Conservation (phyloP, 345 rosid species). For the Erodium maritimum region DNA sequence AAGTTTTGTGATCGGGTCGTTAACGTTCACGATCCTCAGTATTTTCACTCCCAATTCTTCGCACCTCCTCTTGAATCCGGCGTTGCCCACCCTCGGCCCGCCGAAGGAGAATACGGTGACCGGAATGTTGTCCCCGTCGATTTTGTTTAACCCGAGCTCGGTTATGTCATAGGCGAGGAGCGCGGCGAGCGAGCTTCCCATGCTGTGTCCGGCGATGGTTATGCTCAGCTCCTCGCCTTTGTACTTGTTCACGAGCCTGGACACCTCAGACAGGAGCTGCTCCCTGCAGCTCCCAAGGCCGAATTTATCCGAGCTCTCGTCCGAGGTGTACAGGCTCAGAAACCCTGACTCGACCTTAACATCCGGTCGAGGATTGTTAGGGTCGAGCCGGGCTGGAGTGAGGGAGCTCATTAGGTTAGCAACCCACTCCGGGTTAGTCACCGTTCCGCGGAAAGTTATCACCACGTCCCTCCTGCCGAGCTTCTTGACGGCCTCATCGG, state of each 20-base stretch:
- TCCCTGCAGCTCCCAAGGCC: slow-evolving; percentile 72
- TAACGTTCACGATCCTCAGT: slow-evolving; percentile 53
- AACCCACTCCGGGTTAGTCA: slow-evolving; percentile 10
- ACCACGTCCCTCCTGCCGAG: slow-evolving; percentile 9
- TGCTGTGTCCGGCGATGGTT: slow-evolving; percentile 73
- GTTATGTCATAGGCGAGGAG: slow-evolving; percentile 75
- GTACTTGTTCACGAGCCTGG: slow-evolving; percentile 31
- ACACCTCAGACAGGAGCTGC: slow-evolving; percentile 71
- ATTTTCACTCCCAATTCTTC: slow-evolving; percentile 76
- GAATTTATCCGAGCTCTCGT: slow-evolving; percentile 45
- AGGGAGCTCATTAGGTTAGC: slow-evolving; percentile 71
- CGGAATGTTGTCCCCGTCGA: slow-evolving; percentile 14
- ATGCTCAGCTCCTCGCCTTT: slow-evolving; percentile 31
- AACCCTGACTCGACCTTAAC: slow-evolving; percentile 82
- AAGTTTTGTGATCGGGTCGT: slow-evolving; percentile 77
- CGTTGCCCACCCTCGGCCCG: slow-evolving; percentile 87
- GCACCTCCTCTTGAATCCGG: slow-evolving; percentile 56
- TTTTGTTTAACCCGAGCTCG: slow-evolving; percentile 51
- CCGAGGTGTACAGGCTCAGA: slow-evolving; percentile 63
- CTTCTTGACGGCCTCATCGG: slow-evolving; percentile 2
- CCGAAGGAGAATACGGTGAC: slow-evolving; percentile 72
- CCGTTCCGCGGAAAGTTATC: slow-evolving; percentile 7
- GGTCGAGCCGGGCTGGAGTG: slow-evolving; percentile 64
- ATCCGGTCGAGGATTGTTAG: slow-evolving; percentile 39
- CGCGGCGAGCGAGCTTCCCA: slow-evolving; percentile 82